Base-by-base conservation (phyloP, 2,329 filamentous ascomycete genomes). In the Aureobasidium lini region DNA sequence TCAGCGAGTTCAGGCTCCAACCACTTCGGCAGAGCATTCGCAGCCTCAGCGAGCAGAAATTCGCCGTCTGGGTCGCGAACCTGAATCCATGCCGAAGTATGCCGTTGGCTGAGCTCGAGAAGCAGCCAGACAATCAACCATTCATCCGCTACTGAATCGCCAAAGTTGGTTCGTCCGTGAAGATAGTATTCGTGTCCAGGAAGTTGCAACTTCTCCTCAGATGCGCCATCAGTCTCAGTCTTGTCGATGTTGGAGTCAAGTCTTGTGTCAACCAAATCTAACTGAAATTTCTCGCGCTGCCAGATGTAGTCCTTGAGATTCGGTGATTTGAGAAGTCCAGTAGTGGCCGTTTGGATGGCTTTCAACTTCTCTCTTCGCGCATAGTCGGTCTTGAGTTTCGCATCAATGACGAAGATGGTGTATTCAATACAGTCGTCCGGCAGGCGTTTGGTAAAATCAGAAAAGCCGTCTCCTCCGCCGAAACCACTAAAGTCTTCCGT, bases 111-210 rank as follows among this genome's bases (percentile, higher is more conserved):
- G 66, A 97, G 76, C 73, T 95, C 87, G 46, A 89, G 84, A 32
- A 99, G 78, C 5, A 97, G 76, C 74, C 92, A 96, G 18, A 97
- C 92, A 61, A 97, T 86, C 6, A 97, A 82, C 95, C 94, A 99
- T 76, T 99, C 95, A 67, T 99, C 94, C 68, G 96, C 93, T 4
- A 97, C 86, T 0, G 91, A 94, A 73, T 99, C 95, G 8, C 93
- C 92, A 68, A 91, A 97, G 70, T 93, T 89, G 0, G 90, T 94
- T 54, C 80, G 78, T 18, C 93, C 93, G 63, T 84, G 82, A 6
- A 99, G 65, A 53, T 68, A 63, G 65, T 40, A 65, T 63, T 36
- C 64, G 62, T 11, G 62, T 18, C 36, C 60, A 23, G 34, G n/a
- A 37, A n/a, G 53, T 36, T 44, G 47, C 15, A 31, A 6, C 29